Base-by-base conservation (phyloP, 257 asterid species). In the Gentiana straminea region DNA sequence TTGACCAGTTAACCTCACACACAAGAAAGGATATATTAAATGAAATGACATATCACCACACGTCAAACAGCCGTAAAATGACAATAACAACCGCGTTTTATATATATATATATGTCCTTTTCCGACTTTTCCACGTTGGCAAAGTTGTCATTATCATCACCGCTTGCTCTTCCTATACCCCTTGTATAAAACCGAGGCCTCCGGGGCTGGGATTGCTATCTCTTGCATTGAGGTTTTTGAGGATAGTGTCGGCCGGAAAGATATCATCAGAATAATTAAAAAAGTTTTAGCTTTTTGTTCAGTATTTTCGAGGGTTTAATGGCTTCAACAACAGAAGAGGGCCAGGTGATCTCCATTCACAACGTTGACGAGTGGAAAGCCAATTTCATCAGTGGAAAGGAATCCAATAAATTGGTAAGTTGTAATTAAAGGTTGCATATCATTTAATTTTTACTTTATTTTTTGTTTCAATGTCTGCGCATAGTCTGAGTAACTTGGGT, bases 341-440 rank as follows among this genome's bases (percentile, higher is more conserved):
- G 96, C 61, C 95, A 84, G 36, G 94, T 90, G 60, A 53, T 77
- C 57, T 67, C 79, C 46, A 68, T 80, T 76, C 98, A 90, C 81
- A n/a, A 72, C 63, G 63, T 61, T 33, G 87, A 76, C 0, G 74
- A 81, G 45, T 82, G 81, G 85, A 61, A 52, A 4, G 61, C 36
- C 1, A 74, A 65, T 7, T 63, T 81, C 52, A 35, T 62, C 61
- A 78, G 73, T 73, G 86, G 74, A n/a, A 46, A 3, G 6, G 89
- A 73, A 1, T 35, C 76, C 49, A 68, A 68, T 54, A 84, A 82
- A 59, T 72, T 86, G 86, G 98, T 90, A 68, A 39, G 5, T 39
- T 39, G 45, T 39, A 39, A 39, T 33, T 3, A 0, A 33, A 5
- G 10, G 3, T 39, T 41, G 13, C 38, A 10, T 46, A 35, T 50